Evolutionary conservation across 1,139 yeast genomes (phyloP).

Genomic region (Nakaseomyces bracarensis): DNA sequence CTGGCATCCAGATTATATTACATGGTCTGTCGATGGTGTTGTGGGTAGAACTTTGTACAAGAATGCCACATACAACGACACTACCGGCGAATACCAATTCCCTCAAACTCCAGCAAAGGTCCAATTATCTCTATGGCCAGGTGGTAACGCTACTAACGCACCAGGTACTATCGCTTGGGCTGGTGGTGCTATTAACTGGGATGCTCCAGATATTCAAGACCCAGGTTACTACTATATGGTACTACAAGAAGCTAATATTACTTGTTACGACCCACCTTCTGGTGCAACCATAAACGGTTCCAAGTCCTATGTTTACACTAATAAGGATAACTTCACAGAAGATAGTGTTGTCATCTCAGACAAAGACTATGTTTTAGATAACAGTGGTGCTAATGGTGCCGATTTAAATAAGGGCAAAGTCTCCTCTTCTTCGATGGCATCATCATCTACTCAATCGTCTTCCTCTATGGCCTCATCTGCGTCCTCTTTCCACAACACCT

Average conservation of each 20-base stretch:
- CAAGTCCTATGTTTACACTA: slow-evolving; percentile 51
- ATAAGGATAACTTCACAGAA: slow-evolving; percentile 39
- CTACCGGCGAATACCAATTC: slow-evolving; percentile 49
- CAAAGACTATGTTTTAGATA: slow-evolving; percentile 51
- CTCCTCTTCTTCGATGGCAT: slow-evolving; percentile 11
- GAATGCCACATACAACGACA: slow-evolving; percentile 59
- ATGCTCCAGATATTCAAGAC: slow-evolving; percentile 58
- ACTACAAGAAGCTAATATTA: slow-evolving; percentile 50
- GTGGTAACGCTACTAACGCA: slow-evolving; percentile 58
- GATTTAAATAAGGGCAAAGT: slow-evolving; percentile 39
- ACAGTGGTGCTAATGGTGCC: slow-evolving; percentile 55
- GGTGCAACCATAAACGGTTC: slow-evolving; percentile 41
- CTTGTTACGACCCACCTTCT: slow-evolving; percentile 64
- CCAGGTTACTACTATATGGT: slow-evolving; percentile 73
- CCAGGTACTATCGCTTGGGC: slow-evolving; percentile 88
- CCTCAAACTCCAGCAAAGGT: slow-evolving; percentile 89
- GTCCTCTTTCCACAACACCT: slow-evolving; percentile 16
- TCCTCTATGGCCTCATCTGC: slow-evolving; percentile 11
- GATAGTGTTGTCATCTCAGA: slow-evolving; percentile 48
- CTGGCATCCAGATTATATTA: slow-evolving; percentile 67
- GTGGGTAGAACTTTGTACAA: slow-evolving; percentile 58
- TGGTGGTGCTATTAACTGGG: slow-evolving; percentile 84
- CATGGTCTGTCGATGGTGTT: slow-evolving; percentile 70
- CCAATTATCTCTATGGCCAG: slow-evolving; percentile 89
- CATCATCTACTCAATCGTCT: slow-evolving; percentile 13